Base-by-base conservation (phyloP, 345 rosid species). In the Camelina laxa region DNA sequence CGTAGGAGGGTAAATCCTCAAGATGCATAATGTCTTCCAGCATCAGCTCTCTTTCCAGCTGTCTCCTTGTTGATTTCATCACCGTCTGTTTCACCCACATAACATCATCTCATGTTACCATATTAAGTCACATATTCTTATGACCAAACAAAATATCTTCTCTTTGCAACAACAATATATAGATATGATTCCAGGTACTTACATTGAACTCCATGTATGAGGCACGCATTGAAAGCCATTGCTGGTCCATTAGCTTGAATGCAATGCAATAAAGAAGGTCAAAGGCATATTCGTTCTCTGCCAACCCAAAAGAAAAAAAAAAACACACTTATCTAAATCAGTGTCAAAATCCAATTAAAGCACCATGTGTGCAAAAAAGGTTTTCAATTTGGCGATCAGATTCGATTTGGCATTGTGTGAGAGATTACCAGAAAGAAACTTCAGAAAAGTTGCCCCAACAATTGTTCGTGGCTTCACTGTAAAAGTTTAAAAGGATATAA, bases 141-240 rank as follows among this genome's bases (percentile, higher is more conserved):
- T 42, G 16, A 42, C 48, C 48, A 42, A 42, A 42, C 48, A 42
- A 14, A 14, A 13, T 13, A 14, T 4, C 48, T 42, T n/a, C 14
- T 11, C 42, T 39, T 11, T 42, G 48, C 48, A 14, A 42, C 2
- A 5, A 14, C 2, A 42, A 42, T 42, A 12, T 13, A 42, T 13
- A 5, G 2, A 42, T 42, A 42, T 42, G 2, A 42, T 14, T 42
- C 1, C 41, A 39, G 16, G 48, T 13, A 33, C 77, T 64, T 81
- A 96, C 99, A 73, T 96, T 96, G 69, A 96, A 96, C 82, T 96
- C 99, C 99, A 96, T 96, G 82, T 96, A 96, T 31, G 97, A 96
- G 9, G 99, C 99, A 2, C 83, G 99, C 93, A 92, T 96, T 53
- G 87, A 42, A 74, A 92, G 98, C 99, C 99, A 96, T 72, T 87